Conservation (phyloP, 2,329 filamentous ascomycete genomes). For the Phialophora verrucosa region DNA sequence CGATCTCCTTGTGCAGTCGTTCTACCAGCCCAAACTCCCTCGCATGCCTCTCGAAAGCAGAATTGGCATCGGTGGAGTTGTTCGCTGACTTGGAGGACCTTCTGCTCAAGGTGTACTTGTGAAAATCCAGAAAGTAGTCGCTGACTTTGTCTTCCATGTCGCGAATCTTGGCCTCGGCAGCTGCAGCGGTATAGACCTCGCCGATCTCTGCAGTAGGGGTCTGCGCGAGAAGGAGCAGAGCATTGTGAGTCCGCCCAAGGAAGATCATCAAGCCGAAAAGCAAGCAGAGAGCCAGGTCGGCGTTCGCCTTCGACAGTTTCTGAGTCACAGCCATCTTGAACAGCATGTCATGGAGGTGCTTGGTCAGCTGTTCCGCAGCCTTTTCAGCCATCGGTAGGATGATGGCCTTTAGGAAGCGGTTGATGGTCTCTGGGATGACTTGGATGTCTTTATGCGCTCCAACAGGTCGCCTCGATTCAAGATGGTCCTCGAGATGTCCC, state of each 20-base stretch:
- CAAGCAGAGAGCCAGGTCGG: conserved; percentile 32
- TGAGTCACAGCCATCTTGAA: conserved; percentile 32
- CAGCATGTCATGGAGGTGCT: conserved; percentile 32
- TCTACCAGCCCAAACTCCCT: conserved; percentile 24
- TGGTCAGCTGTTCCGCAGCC: conserved; percentile 22
- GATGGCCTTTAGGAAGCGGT: conserved; percentile 34
- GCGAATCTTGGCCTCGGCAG: conserved; percentile 25
- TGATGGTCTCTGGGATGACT: conserved; percentile 34
- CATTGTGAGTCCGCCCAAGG: conserved; percentile 26
- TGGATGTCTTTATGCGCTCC: conserved; percentile 4
- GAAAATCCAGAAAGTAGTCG: conserved; percentile 33
- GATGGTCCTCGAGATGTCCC: conserved; percentile 16
- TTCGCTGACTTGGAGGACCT: conserved; percentile 5
- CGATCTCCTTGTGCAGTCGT: conserved; percentile 16
- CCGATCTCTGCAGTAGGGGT: conserved; percentile 12
- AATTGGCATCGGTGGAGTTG: conserved; percentile 11
- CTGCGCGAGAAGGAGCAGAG: conserved; percentile 24
- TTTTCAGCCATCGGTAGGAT: conserved; percentile 28
- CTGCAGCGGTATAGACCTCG: conserved; percentile 7
- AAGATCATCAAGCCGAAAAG: conserved; percentile 33
- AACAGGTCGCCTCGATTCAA: conserved; percentile 17
- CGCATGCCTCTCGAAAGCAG: conserved; percentile 26
- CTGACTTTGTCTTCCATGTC: conserved; percentile 31
- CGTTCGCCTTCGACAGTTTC: conserved; percentile 16
- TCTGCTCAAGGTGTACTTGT: conserved; percentile 34